Conservation (phyloP, 73 alveolate species). For the Stentor roeselii region DNA sequence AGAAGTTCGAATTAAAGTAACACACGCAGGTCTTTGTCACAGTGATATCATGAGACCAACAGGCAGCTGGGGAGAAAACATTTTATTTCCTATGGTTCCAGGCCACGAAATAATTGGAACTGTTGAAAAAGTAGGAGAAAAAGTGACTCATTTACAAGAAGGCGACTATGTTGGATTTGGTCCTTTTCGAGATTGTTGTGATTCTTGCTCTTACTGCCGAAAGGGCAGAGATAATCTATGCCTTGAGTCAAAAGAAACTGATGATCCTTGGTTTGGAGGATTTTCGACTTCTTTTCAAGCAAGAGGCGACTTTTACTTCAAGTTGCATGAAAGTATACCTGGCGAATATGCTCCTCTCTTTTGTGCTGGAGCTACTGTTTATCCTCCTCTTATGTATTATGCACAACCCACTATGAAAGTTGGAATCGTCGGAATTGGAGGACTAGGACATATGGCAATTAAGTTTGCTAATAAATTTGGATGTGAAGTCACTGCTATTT, state of each 20-base stretch:
- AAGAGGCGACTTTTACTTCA: conserved; percentile 53
- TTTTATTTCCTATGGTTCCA: conserved; percentile 39
- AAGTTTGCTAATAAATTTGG: conserved; percentile 63
- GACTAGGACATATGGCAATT: conserved; percentile 75
- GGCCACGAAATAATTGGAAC: conserved; percentile 50
- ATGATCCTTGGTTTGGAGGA: conserved; percentile 63
- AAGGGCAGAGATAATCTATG: conserved; percentile 65
- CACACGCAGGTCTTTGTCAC: conserved; percentile 26
- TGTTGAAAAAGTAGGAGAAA: conserved; percentile 35
- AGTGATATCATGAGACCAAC: not conserved
- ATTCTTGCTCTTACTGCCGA: conserved; percentile 49
- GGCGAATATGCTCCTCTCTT: conserved; percentile 64
- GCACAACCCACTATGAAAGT: conserved; percentile 54
- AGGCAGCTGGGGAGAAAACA: not conserved
- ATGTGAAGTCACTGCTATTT: conserved; percentile 57
- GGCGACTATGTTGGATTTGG: conserved; percentile 66
- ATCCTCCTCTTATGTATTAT: conserved; percentile 59
- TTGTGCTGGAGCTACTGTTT: conserved; percentile 76
- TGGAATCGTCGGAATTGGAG: conserved; percentile 78
- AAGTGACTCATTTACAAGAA: conserved; percentile 37
- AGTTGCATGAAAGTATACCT: conserved; percentile 48
- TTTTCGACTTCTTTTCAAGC: conserved; percentile 73
- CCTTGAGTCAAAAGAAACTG: conserved; percentile 37
- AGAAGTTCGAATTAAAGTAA: conserved; percentile 14
- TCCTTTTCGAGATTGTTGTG: conserved; percentile 66